Conservation (phyloP, 2,329 filamentous ascomycete species). For the Botrytis hyacinthi region DNA sequence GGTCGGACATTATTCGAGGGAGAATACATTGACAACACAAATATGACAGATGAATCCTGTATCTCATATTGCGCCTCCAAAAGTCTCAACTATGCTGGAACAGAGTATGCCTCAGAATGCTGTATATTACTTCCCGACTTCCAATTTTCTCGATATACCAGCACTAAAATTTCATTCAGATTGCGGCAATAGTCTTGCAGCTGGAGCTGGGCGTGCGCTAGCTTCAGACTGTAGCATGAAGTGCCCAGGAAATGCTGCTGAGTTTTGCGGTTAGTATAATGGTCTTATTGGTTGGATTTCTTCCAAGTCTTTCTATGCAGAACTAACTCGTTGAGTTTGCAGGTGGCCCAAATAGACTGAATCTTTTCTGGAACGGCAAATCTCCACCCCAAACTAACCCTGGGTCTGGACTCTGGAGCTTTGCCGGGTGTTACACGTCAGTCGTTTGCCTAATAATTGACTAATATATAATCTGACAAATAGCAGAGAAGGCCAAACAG, state of each 20-base stretch:
- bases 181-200: slow-evolving; percentile 29
- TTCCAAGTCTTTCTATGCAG: not conserved
- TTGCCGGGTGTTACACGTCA: slow-evolving; percentile 33
- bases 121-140: slow-evolving; percentile 28
- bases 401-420: slow-evolving; percentile 25
- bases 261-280: slow-evolving; percentile 37
- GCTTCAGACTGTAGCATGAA: slow-evolving; percentile 32
- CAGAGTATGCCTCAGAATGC: slow-evolving; percentile 35
- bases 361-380: slow-evolving; percentile 35
- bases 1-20: slow-evolving; percentile 29
- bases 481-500: slow-evolving; percentile 27
- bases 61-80: slow-evolving; percentile 31
- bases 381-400: slow-evolving; percentile 29
- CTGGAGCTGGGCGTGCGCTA: slow-evolving; percentile 22
- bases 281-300: not conserved
- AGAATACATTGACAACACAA: slow-evolving; percentile 25
- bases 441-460: not conserved
- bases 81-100: slow-evolving; percentile 34
- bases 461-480: not conserved
- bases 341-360: slow-evolving; percentile 34
- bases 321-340: not conserved
- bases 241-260: slow-evolving; percentile 35
- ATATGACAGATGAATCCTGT: slow-evolving; percentile 35
- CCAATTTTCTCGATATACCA: slow-evolving; percentile 11
- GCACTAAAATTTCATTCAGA: slow-evolving; percentile 22